Evolutionary conservation across 2,329 filamentous ascomycete species (phyloP), one percentile per base, ranked within the genome.

Genomic region (Aspergillus novofumigatus): DNA sequence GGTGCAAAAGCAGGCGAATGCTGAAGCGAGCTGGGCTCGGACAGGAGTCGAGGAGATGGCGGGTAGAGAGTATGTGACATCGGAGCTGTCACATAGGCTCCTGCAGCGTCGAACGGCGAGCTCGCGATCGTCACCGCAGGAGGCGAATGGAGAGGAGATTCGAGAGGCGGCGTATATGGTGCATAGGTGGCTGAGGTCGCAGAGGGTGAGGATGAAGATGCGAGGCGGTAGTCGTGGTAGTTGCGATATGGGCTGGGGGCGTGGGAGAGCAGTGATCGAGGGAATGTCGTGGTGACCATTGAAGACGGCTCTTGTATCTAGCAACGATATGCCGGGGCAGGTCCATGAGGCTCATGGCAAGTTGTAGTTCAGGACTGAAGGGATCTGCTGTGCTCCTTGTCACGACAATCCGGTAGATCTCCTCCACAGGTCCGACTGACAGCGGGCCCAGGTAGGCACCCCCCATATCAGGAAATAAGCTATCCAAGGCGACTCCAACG

Each of bases 391-490:
- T 77, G 65, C 83, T 91, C 77, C 90, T 84, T 23, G 86, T 83
- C 62, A 87, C 81, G 28, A 96, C 83, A 38, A 90, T 85, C 50
- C 85, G 84, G 49, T 91, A 86, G 67, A 97, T 96, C 70, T 94
- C 88, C 72, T 96, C 91, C 32, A 97, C 86, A 0, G 92, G 91
- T 1, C 83, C 81, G 49, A 96, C 83, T 17, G 90, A 88, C 63
- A 96, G 81, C 64, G 87, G 89, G 50, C 89, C 90, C 66, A 93
- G 92, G 74, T 97, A 96, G 51, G 91, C 88, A 21, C 91, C 88
- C 49, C 92, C 92, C 64, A 97, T 88, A 71, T 95, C 91, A 2
- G 92, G 92, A 72, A 96, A 97, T 59, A 97, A 83, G 17, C 91
- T 90, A 75, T 97, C 92, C 76, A 97, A 84, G 42, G 91, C 85